Evolutionary conservation across 1,139 yeast genomes (phyloP).

Genomic region (Suhomyces yuchorum): DNA sequence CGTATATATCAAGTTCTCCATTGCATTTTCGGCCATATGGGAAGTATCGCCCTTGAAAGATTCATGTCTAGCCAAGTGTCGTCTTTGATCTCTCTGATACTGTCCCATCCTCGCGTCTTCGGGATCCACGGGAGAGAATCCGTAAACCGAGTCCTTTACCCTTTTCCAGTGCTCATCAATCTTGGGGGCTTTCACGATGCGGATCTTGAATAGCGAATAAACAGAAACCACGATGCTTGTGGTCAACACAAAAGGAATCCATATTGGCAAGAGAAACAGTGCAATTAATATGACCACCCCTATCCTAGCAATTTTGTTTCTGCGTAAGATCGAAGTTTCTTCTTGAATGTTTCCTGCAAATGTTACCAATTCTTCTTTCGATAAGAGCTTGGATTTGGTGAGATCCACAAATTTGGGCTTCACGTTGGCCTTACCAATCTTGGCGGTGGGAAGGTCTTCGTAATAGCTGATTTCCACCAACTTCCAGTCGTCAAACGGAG

Average conservation of each 20-base stretch:
- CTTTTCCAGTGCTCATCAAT: conserved; percentile 37
- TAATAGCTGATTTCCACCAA: conserved; percentile 42
- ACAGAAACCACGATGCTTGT: conserved; percentile 41
- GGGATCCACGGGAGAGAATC: conserved; percentile 33
- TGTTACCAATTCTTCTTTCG: conserved; percentile 19
- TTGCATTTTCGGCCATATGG: conserved; percentile 36
- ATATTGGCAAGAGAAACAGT: conserved; percentile 47
- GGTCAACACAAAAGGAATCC: conserved; percentile 55
- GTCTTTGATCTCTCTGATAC: conserved; percentile 33
- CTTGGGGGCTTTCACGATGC: conserved; percentile 27
- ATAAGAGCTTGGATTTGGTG: conserved; percentile 26
- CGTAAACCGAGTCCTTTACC: conserved; percentile 38
- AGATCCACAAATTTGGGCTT: conserved; percentile 62
- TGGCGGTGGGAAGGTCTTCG: conserved; percentile 36
- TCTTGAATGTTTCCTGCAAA: conserved; percentile 39
- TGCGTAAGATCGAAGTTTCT: conserved; percentile 39
- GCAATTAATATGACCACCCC: conserved; percentile 32
- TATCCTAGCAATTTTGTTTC: conserved; percentile 31
- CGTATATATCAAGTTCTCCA: conserved; percentile 44
- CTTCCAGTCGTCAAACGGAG: conserved; percentile 52
- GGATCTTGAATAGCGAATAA: conserved; percentile 40
- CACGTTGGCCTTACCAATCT: conserved; percentile 36
- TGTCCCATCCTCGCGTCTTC: conserved; percentile 39
- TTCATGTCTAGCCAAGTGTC: conserved; percentile 32
- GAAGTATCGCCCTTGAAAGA: conserved; percentile 50